Evolutionary conservation across 2,329 filamentous ascomycete genomes (phyloP).

Genomic region (Thelonectria rubi): DNA sequence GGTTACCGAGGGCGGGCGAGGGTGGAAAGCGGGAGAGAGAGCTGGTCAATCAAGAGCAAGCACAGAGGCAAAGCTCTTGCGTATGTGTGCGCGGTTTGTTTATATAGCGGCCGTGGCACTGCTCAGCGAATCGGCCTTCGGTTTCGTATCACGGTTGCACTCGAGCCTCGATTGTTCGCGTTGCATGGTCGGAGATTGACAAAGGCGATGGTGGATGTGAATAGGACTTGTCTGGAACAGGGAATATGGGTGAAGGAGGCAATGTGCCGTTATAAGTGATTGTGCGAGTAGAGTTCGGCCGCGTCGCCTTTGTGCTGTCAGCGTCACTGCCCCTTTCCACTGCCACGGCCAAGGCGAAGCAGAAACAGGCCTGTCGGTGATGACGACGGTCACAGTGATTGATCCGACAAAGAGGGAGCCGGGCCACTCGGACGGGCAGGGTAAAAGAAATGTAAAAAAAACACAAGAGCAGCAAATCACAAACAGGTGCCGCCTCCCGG

Average conservation of each 20-base stretch:
- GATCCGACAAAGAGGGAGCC: not conserved
- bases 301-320: not conserved
- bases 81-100: conserved; percentile 8
- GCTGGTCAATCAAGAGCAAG: not conserved
- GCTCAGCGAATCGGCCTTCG: conserved; percentile 30
- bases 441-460: not conserved
- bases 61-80: not conserved
- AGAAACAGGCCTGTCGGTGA: not conserved
- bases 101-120: conserved; percentile 4
- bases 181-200: conserved; percentile 15
- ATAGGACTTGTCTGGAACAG: not conserved
- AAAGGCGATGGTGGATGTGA: too few species aligned
- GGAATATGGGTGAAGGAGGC: not conserved
- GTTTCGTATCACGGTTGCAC: conserved; percentile 30
- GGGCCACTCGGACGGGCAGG: not conserved
- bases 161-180: conserved; percentile 30
- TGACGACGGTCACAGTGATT: not conserved
- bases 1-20: not conserved
- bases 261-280: not conserved
- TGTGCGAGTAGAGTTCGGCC: not conserved
- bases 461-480: not conserved
- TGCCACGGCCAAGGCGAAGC: not conserved
- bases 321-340: not conserved
- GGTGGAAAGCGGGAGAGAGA: not conserved
- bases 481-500: not conserved